Conservation (phyloP, 2,329 filamentous ascomycete species). For the Grosmannia penicillata region DNA sequence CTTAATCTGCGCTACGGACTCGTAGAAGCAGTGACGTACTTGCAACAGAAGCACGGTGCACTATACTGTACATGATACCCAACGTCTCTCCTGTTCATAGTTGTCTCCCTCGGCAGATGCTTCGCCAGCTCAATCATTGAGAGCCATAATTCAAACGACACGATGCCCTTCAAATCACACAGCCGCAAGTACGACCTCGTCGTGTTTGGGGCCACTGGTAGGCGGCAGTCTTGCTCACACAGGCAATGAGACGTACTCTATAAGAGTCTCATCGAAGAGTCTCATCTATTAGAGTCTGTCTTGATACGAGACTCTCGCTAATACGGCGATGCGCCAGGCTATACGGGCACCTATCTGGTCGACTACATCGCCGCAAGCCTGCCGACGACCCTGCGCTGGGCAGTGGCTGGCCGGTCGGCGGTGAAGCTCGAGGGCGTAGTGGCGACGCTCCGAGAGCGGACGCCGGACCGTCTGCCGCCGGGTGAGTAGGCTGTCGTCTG, state of each 20-base stretch:
- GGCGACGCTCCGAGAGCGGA: constrained; percentile 48
- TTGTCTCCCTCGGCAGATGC: no score
- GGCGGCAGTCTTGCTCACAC: no score
- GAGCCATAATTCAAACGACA: not conserved
- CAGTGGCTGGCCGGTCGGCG: constrained; percentile 68
- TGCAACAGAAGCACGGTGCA: no score
- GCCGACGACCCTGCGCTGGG: constrained; percentile 73
- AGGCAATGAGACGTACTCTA: constrained; percentile 5
- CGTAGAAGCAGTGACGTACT: no score
- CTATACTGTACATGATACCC: no score
- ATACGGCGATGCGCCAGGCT: constrained; percentile 37
- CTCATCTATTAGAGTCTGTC: no score
- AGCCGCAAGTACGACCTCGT: constrained; percentile 41
- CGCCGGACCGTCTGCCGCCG: constrained; percentile 55
- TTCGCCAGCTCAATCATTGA: no score
- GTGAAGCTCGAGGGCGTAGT: constrained; percentile 58
- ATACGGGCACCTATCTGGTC: constrained; percentile 65
- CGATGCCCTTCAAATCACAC: constrained; percentile 20
- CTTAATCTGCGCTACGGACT: no score
- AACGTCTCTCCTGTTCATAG: no score
- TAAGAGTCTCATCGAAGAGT: no score
- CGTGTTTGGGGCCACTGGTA: constrained; percentile 43
- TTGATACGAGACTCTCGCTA: no score
- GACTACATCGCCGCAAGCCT: constrained; percentile 59
- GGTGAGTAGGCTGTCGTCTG: constrained; percentile 34